These are phyloP conservation scores for Rhizophagus prolifer DNA, from an alignment of 192 early-diverging fungal genomes.

Conservation along the genomic window DNA sequence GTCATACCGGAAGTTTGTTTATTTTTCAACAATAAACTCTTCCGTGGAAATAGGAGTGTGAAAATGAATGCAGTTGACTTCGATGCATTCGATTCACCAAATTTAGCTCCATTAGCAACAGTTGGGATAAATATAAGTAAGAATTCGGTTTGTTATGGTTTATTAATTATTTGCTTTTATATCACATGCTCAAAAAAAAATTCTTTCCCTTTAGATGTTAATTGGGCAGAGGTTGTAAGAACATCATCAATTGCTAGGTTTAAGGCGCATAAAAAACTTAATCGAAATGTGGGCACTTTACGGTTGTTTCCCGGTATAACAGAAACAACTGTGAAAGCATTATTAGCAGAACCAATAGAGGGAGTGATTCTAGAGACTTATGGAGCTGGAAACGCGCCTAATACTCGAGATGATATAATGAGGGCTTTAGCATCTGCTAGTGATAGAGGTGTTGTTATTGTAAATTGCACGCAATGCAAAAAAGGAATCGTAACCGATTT, in stretches of 20 bases:
- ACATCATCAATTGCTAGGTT: constrained; percentile 86
- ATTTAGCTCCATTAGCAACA: constrained; percentile 83
- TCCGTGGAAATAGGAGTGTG: constrained; percentile 83
- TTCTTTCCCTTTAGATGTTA: constrained; percentile 62
- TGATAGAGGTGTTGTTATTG: constrained; percentile 92
- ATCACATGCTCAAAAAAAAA: neutral
- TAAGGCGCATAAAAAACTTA: constrained; percentile 79
- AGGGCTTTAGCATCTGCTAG: constrained; percentile 80
- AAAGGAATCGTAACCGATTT: constrained; percentile 85
- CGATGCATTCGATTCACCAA: constrained; percentile 86
- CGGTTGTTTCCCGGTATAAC: constrained; percentile 95
- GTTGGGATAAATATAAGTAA: constrained; percentile 94
- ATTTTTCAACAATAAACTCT: constrained; percentile 94
- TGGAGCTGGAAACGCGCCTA: constrained; percentile 95
- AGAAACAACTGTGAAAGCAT: constrained; percentile 80
- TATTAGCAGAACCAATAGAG: constrained; percentile 79
- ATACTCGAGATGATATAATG: constrained; percentile 83
- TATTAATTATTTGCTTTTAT: neutral
- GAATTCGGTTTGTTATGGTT: neutral
- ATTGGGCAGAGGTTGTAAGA: constrained; percentile 83
- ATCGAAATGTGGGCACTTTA: constrained; percentile 83
- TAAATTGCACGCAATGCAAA: constrained; percentile 93
- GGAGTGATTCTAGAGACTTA: constrained; percentile 96
- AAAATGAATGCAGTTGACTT: constrained; percentile 81
- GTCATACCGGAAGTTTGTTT: constrained; percentile 94